Evolutionary conservation across 805 yeast species (phyloP), one percentile per base, ranked within the genome.

Genomic region (Cyberlindnera veronae): DNA sequence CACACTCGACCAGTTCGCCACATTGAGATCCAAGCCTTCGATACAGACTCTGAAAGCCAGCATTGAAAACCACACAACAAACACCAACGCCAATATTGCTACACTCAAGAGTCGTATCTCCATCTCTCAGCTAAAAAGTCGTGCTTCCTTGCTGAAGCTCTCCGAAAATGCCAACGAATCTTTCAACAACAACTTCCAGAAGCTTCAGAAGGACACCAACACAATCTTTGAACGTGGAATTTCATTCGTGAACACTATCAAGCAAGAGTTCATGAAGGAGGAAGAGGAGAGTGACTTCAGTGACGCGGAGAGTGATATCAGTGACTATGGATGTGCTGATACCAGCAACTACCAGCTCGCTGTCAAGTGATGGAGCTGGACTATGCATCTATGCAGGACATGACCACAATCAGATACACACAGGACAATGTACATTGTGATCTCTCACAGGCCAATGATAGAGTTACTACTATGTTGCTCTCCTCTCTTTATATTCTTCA

Each of bases 241-340:
- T 15, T 41, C 43, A 3, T 51, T 50, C 26, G 49, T 54, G 6
- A 53, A 45, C 29, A 50, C 34, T 21, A 24, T 60, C 35, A 58
- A 62, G 41, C 60, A 57, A 22, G 68, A 63, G 12, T 51, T 48
- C 34, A 39, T 64, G 36, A 52, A 53, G 3, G 57, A 58, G 10
- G 55, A 58, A 17, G 61, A 51, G 55, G 57, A 31, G 53, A 54
- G 33, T 58, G 58, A 32, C 19, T 33, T 23, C 29, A 41, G 35
- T 15, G 45, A 36, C 18, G 39, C 32, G 6, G 46, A 44, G 15
- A 44, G 42, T 18, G 46, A 41, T 8, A 9, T 14, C 7, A 47
- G 54, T 29, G 53, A 54, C 23, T 46, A 53, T 20, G 57, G 60
- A 1, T 45, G 46, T 15, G 62, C 60, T 17, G 59, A 54, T 35